Evolutionary conservation across 352 stramenopile species (phyloP), one percentile per base, ranked within the genome.

Genomic region (Globisporangium irregulare): DNA sequence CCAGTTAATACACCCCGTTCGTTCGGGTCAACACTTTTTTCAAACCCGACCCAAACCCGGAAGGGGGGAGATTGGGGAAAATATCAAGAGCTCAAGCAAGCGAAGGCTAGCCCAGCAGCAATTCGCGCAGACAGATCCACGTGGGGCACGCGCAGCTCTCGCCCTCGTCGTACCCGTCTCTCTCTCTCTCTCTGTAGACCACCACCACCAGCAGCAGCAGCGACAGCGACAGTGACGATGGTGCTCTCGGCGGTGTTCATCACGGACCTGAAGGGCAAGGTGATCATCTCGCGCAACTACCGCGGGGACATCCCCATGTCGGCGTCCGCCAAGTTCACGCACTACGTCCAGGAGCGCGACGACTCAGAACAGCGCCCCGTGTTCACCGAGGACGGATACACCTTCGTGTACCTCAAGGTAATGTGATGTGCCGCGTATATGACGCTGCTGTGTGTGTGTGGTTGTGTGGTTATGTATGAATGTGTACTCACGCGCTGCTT

Each of bases 201-300:
- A 8, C 12, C n/a, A 34, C 36, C 36, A 43, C 3, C 10, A 32
- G 4, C 29, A 32, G 0, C 29, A 32, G 4, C 29, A 43, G 12
- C 53, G 20, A 20, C 29, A 51, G 18, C n/a, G 18, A 24, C n/a
- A 41, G 29, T 32, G 64, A 10, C n/a, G 27, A 99, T 99, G 96
- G 96, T 99, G 71, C 93, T 98, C 64, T 99, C 96, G 56, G 98
- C 97, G 25, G 92, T 99, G 62, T 99, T 99, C 86, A 98, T 99
- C 77, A 99, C 97, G 68, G 98, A 99, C 80, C 82, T 99, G 27
- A 99, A 98, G 78, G 97, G 97, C 51, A 99, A 99, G 84, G 95
- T 99, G 59, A 98, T 99, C 67, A 99, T 99, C 78, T 98, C 93
- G 70, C 91, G 98, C 66, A 99, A 99, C 82, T 99, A 99, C 79